Percentiles rank a stretch among this genome's conserved stretches.
Evolutionary conservation across 2,329 filamentous ascomycete species (phyloP).

Genomic region (Cladophialophora bantiana): DNA sequence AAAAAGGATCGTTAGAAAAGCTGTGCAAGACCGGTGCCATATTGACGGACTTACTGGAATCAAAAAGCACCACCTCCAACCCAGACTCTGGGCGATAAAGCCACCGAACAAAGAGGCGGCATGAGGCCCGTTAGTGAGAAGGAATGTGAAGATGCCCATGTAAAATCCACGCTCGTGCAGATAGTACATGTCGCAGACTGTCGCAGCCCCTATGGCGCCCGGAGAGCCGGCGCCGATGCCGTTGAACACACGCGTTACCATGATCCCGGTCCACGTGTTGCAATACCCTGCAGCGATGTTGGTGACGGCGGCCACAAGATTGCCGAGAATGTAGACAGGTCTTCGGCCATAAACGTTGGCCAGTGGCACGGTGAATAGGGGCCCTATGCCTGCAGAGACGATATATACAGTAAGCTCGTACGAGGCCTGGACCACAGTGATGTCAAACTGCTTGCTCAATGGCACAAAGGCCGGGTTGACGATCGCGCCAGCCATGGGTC

Average conservation of each 20-base stretch:
- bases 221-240: constrained; percentile 46
- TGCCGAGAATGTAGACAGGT: constrained; percentile 36
- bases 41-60: constrained; percentile 27
- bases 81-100: constrained; percentile 38
- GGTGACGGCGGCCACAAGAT: constrained; percentile 31
- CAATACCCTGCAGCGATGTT: constrained; percentile 35
- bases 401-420: constrained; percentile 48
- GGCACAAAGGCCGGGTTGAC: constrained; percentile 47
- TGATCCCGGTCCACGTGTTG: constrained; percentile 33
- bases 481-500: constrained; percentile 42
- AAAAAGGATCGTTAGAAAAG: neutral
- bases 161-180: constrained; percentile 41
- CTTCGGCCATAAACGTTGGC: constrained; percentile 36
- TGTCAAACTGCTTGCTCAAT: constrained; percentile 43
- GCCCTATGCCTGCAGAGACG: constrained; percentile 46
- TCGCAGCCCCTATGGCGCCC: constrained; percentile 60
- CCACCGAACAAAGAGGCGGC: constrained; percentile 39
- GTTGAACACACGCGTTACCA: constrained; percentile 33
- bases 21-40: neutral
- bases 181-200: constrained; percentile 71
- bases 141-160: constrained; percentile 35
- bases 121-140: constrained; percentile 42
- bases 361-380: constrained; percentile 38
- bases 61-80: constrained; percentile 38
- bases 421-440: constrained; percentile 44